These are phyloP conservation scores for Gymnopilus dilepis DNA, from an alignment of 768 basidiomycete species.

Conservation along the genomic window DNA sequence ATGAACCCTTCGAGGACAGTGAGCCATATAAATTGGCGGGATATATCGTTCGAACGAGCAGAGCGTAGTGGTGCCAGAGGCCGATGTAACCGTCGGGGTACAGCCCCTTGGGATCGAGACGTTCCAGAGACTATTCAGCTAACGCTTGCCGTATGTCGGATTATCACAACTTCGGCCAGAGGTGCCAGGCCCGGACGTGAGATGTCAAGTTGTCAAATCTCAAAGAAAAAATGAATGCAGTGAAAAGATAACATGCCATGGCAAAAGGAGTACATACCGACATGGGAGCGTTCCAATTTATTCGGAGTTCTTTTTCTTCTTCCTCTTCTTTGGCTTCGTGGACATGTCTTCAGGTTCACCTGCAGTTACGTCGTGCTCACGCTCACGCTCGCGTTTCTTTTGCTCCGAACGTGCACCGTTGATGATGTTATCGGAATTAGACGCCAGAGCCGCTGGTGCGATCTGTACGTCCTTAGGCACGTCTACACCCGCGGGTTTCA, in stretches of 20 bases:
- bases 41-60: too few species aligned
- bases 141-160: not conserved
- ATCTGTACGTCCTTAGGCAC: conserved; percentile 39
- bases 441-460: not conserved
- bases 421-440: conserved; percentile 23
- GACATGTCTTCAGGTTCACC: conserved; percentile 28
- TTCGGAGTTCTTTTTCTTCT: conserved; percentile 35
- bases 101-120: not conserved
- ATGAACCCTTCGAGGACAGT: too few species aligned
- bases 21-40: too few species aligned
- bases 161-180: not conserved
- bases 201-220: conserved; percentile 17
- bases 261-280: conserved; percentile 8
- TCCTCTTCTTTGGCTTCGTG: conserved; percentile 42
- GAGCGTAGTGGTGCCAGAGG: not conserved
- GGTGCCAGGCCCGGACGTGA: conserved; percentile 3
- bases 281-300: conserved; percentile 7
- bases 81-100: not conserved
- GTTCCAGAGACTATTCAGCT: not conserved
- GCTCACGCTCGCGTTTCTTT: conserved; percentile 37
- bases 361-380: conserved; percentile 30
- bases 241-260: not conserved
- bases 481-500: conserved; percentile 65
- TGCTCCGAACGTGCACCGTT: conserved; percentile 37
- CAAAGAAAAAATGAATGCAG: conserved; percentile 3